These are phyloP conservation scores for Colletotrichum sojae DNA, from an alignment of 2,329 filamentous ascomycete genomes.

Conservation along the genomic window DNA sequence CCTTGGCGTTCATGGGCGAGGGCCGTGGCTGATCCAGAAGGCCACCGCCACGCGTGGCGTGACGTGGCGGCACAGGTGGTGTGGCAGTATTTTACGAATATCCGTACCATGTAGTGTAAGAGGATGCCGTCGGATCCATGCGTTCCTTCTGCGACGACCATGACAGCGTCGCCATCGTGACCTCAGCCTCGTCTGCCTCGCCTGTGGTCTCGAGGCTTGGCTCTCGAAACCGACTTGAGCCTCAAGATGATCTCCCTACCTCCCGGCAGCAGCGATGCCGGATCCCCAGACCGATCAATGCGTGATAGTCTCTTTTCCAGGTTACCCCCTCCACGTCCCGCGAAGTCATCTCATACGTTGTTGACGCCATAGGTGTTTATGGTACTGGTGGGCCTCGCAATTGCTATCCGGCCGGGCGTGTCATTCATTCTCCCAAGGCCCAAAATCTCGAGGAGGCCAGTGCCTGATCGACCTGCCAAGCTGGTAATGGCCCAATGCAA, in stretches of 20 bases:
- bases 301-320: constrained; percentile 18
- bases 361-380: constrained; percentile 26
- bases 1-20: constrained; percentile 7
- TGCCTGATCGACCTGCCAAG: constrained; percentile 27
- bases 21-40: background rate
- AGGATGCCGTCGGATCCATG: too few relatives aligned
- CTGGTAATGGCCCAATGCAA: constrained; percentile 22
- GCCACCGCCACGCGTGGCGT: background rate
- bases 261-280: constrained; percentile 28
- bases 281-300: constrained; percentile 36
- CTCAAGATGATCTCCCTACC: constrained; percentile 34
- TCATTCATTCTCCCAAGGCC: constrained; percentile 9
- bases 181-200: constrained; percentile 18
- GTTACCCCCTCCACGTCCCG: constrained; percentile 15
- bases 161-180: background rate
- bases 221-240: constrained; percentile 29
- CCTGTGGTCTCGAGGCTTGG: constrained; percentile 1
- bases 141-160: too few relatives aligned
- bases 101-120: background rate
- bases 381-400: constrained; percentile 13
- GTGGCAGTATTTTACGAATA: too few relatives aligned
- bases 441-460: constrained; percentile 5
- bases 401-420: constrained; percentile 3
- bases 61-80: background rate
- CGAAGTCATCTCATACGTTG: constrained; percentile 20